Evolutionary conservation across 441 rosid genomes (phyloP).

Genomic region (Populus hybrid): DNA sequence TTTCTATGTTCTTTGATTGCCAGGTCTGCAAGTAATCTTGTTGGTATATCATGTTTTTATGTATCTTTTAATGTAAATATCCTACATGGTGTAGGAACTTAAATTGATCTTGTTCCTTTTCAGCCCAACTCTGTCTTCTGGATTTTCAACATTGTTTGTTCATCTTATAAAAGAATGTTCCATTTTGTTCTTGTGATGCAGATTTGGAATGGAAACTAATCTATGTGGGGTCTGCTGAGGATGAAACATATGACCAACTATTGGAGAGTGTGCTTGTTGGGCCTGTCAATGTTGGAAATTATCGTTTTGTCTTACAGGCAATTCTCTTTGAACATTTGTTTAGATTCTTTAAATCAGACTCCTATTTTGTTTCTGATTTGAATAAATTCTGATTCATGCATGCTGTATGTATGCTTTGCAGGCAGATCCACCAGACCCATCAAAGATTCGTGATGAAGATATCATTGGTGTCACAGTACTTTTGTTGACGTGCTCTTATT

Average conservation of each 20-base stretch:
- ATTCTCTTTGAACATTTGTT: background rate
- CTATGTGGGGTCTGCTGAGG: constrained; percentile 82
- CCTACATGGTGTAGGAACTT: background rate
- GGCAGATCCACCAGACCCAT: constrained; percentile 80
- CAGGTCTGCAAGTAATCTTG: background rate
- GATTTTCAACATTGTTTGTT: background rate
- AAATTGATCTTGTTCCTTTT: background rate
- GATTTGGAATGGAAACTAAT: constrained; percentile 81
- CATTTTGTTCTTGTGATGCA: constrained; percentile 14
- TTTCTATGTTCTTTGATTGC: background rate
- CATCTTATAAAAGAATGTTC: background rate
- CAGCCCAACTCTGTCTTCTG: background rate
- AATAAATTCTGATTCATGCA: background rate
- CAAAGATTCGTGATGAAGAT: constrained; percentile 72
- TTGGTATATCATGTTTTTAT: background rate
- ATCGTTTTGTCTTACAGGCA: constrained; percentile 52
- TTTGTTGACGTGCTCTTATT: constrained; percentile 67
- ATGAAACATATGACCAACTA: constrained; percentile 71
- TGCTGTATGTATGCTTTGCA: constrained; percentile 23
- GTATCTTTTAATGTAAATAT: background rate
- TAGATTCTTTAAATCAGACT: background rate
- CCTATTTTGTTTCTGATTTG: background rate
- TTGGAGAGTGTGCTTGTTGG: constrained; percentile 77
- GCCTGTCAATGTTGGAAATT: constrained; percentile 74
- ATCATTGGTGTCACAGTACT: constrained; percentile 78